Evolutionary conservation across 2,329 filamentous ascomycete species (phyloP).

Genomic region (Geosmithia putterillii): DNA sequence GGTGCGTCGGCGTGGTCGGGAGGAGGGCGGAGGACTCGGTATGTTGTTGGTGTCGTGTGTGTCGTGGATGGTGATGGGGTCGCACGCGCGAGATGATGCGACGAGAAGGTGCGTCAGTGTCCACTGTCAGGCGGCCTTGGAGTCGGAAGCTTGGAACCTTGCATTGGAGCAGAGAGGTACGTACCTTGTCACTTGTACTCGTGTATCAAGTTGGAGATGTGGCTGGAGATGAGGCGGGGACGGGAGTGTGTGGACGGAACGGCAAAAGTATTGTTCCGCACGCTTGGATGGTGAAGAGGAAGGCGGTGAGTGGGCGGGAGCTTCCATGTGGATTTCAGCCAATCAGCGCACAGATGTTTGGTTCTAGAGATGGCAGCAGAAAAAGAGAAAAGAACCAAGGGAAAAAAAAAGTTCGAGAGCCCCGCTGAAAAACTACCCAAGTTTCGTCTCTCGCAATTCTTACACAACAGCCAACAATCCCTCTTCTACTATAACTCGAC

Average conservation of each 20-base stretch:
- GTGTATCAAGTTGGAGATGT: too few species aligned
- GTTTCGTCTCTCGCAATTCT: conserved; percentile 5
- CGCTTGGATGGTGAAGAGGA: neutral
- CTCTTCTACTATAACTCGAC: neutral
- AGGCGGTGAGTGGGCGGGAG: neutral
- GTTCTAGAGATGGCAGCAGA: conserved; percentile 2
- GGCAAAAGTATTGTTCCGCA: neutral
- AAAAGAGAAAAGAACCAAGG: conserved; percentile 5
- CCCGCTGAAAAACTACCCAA: conserved; percentile 9
- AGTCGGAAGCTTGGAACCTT: too few species aligned
- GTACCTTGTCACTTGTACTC: too few species aligned
- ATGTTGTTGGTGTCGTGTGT: neutral
- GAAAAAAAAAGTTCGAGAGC: conserved; percentile 3
- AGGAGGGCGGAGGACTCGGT: too few species aligned
- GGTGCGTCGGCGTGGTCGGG: too few species aligned
- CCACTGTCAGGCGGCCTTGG: too few species aligned
- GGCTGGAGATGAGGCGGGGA: too few species aligned
- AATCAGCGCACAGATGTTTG: conserved; percentile 5
- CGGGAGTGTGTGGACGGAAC: neutral
- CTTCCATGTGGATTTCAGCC: conserved; percentile 5
- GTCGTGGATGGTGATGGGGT: too few species aligned
- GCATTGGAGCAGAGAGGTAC: too few species aligned
- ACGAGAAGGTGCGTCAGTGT: too few species aligned
- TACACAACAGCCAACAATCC: neutral
- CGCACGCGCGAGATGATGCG: too few species aligned